Evolutionary conservation across 345 rosid genomes (phyloP), one percentile per base, ranked within the genome.

Genomic region (Aquilaria sinensis): DNA sequence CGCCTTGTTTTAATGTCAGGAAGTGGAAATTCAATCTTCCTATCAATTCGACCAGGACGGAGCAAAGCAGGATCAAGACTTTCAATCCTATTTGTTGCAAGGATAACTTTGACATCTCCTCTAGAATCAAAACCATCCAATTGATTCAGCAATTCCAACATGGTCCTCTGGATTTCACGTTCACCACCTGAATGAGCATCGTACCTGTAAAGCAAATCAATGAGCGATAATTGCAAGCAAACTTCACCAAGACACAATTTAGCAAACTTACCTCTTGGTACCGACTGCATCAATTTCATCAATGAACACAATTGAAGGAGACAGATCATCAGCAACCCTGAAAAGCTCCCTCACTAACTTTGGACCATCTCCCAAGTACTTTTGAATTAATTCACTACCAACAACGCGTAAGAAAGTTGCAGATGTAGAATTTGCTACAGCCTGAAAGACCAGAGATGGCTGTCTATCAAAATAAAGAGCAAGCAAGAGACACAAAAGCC

Each of bases 281-380:
- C 99, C 99, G 78, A 95, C 69, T 11, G 99, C 99, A 75, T 95
- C 99, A 55, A 95, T 95, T 70, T 95, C 99, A 73, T 91, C 97
- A 45, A 95, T 89, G 81, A 95, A 95, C 62, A 95, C 96, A 23
- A 95, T 89, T 46, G 97, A 87, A 58, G 99, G 97, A 45, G 96
- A 91, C 48, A 85, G 87, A 23, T 91, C 97, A 80, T 91, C 97
- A 2, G 97, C 97, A 71, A 91, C 99, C 70, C 96, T 80, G 70
- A 91, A 91, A 56, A 94, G 97, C 70, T 94, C 99, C 61, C 97
- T 85, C 70, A 91, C 97, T 61, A 90, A 74, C 74, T 94, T 94
- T 30, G 99, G 97, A 60, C 96, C 97, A 58, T 95, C 99, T 74
- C 96, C 97, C 75, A 95, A 67, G 79, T 95, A 91, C 72, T 95